Evolutionary conservation across 306 rosid species (phyloP).

Genomic region (Albizia julibrissin): DNA sequence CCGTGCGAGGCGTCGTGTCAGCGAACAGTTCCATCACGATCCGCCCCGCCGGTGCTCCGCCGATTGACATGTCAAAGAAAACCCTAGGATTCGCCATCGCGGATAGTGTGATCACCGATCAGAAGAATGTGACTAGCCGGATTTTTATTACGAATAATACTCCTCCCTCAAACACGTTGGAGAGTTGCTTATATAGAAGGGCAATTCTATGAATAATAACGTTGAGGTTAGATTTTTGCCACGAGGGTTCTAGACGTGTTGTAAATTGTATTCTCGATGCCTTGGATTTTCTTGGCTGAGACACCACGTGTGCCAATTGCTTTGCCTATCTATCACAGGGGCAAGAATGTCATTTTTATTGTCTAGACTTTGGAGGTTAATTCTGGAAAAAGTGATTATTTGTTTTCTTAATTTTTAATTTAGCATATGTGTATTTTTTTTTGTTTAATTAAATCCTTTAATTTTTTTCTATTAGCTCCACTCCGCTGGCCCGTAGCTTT

Average conservation of each 20-base stretch:
- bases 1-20: conserved; percentile 4
- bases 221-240: neutral
- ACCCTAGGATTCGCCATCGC: neutral
- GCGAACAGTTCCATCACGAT: conserved; percentile 5
- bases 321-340: neutral
- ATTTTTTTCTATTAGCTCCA: too few species aligned
- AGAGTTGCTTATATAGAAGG: neutral
- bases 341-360: neutral
- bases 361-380: neutral
- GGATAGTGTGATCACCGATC: neutral
- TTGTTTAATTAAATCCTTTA: too few species aligned
- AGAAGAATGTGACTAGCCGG: neutral
- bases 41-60: neutral
- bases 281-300: neutral
- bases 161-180: neutral
- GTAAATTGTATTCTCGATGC: neutral
- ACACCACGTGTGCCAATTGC: neutral
- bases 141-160: neutral
- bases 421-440: too few species aligned
- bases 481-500: too few species aligned
- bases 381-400: neutral
- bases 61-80: conserved; percentile 1
- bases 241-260: neutral
- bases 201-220: neutral
- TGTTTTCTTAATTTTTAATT: too few species aligned